A percentile compares a stretch with the other conserved stretches of the same genome.
phyloP scores from a whole-genome alignment of 2,329 filamentous ascomycete genomes.

The Fusarium dimerum region DNA sequence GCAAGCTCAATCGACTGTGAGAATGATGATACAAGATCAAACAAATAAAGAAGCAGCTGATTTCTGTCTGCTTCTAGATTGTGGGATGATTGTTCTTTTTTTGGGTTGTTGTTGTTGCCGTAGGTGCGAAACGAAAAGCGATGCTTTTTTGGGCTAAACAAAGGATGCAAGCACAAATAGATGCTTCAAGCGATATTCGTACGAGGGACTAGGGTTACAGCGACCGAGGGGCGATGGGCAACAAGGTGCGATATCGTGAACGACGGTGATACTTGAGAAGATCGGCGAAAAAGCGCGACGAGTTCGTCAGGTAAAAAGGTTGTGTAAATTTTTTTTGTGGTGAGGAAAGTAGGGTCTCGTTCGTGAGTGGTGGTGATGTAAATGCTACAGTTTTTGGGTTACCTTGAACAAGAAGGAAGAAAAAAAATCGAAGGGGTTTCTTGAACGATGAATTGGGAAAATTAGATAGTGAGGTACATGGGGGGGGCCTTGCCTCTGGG shows the following conservation, averaged over 20 bases:
- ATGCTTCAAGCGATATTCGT: conserved; percentile 22
- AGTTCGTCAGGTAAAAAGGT: conserved; percentile 7
- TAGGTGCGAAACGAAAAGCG: conserved; percentile 16
- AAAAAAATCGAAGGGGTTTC: conserved; percentile 36
- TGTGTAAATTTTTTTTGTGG: conserved; percentile 13
- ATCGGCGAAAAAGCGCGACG: conserved; percentile 23
- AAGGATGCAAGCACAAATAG: conserved; percentile 25
- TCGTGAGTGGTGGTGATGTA: conserved; percentile 33
- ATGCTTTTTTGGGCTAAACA: conserved; percentile 14
- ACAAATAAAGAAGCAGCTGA: background rate
- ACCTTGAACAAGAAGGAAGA: conserved; percentile 25
- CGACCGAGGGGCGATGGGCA: conserved; percentile 17
- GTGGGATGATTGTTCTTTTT: conserved; percentile 6
- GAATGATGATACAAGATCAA: background rate
- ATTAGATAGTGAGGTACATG: conserved; percentile 31
- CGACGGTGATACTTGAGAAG: conserved; percentile 18
- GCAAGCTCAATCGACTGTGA: background rate
- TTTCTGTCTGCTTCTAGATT: conserved; percentile 15
- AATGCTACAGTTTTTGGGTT: conserved; percentile 26
- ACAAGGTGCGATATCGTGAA: conserved; percentile 21
- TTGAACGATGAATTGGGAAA: conserved; percentile 31
- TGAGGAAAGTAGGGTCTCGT: conserved; percentile 23
- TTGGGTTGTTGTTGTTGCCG: conserved; percentile 9
- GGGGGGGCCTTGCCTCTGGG: conserved; percentile 2
- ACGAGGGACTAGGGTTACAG: conserved; percentile 9